Evolutionary conservation across 1,139 yeast species (phyloP).

Genomic region (Scheffersomyces illinoinensis): DNA sequence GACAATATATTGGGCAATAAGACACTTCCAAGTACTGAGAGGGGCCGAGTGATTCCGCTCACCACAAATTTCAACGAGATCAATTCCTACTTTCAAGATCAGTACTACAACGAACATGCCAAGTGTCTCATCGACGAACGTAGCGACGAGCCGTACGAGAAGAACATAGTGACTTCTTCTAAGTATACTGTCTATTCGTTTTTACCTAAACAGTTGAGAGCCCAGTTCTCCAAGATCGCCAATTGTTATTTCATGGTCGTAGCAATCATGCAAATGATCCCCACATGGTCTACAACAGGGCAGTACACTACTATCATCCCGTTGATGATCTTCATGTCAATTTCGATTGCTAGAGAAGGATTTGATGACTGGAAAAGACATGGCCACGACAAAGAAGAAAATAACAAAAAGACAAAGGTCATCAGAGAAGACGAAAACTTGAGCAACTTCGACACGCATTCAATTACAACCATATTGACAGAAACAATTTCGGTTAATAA

Average conservation of each 20-base stretch:
- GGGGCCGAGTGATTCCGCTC: conserved; percentile 79
- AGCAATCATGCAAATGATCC: conserved; percentile 92
- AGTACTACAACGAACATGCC: conserved; percentile 24
- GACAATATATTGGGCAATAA: conserved; percentile 44
- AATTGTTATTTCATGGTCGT: conserved; percentile 83
- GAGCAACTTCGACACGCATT: conserved; percentile 35
- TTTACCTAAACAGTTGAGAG: conserved; percentile 82
- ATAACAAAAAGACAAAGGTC: conserved; percentile 56
- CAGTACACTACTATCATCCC: conserved; percentile 95
- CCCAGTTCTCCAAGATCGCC: conserved; percentile 91
- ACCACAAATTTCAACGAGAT: conserved; percentile 35
- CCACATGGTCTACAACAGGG: conserved; percentile 97
- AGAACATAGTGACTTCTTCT: conserved; percentile 80
- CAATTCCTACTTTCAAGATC: conserved; percentile 29
- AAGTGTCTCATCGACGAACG: conserved; percentile 63
- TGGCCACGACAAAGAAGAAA: conserved; percentile 81
- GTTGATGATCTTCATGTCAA: conserved; percentile 78
- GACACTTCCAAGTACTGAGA: conserved; percentile 52
- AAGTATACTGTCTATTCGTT: conserved; percentile 81
- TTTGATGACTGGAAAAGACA: conserved; percentile 91
- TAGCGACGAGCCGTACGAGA: conserved; percentile 58
- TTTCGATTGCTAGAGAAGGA: conserved; percentile 91
- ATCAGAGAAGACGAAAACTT: conserved; percentile 32
- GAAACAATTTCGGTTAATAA: conserved; percentile 26
- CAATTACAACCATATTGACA: conserved; percentile 37